Conservation (phyloP, 805 yeast species). For the Teunomyces funiuensis region DNA sequence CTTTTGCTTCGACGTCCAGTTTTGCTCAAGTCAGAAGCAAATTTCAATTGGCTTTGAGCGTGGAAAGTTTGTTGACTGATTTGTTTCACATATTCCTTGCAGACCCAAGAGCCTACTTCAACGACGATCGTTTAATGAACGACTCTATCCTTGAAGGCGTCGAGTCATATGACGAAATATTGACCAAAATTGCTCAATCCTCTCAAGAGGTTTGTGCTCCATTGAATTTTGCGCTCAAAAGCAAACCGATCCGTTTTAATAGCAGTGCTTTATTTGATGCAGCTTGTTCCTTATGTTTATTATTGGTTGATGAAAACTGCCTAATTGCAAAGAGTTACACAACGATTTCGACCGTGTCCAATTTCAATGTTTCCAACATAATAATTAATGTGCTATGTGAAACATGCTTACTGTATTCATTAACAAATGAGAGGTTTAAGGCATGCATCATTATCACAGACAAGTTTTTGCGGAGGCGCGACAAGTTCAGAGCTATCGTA, state of each 20-base stretch:
- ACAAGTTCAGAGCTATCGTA: conserved; percentile 13
- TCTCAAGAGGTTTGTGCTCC: conserved; percentile 28
- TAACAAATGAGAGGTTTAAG: conserved; percentile 37
- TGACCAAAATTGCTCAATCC: conserved; percentile 14
- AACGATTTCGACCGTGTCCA: conserved; percentile 26
- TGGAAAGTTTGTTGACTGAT: conserved; percentile 31
- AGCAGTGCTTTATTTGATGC: conserved; percentile 28
- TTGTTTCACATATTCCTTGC: conserved; percentile 32
- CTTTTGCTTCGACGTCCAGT: conserved; percentile 1
- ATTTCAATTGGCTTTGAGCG: conserved; percentile 6
- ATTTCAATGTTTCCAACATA: conserved; percentile 27
- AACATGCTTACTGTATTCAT: conserved; percentile 30
- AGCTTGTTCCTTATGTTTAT: conserved; percentile 33
- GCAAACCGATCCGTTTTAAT: conserved; percentile 13
- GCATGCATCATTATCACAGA: conserved; percentile 35
- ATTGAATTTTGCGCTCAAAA: conserved; percentile 23
- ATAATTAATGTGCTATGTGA: conserved; percentile 36
- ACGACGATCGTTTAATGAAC: conserved; percentile 23
- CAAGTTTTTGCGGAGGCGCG: conserved; percentile 30
- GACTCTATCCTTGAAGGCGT: conserved; percentile 13
- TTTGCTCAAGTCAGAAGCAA: neutral
- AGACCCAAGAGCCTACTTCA: conserved; percentile 34
- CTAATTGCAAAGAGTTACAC: conserved; percentile 17
- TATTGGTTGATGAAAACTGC: conserved; percentile 23
- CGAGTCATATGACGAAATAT: conserved; percentile 11